A percentile compares a stretch with the other conserved stretches of the same genome.
Conservation (phyloP, 768 basidiomycete genomes). For the Plicaturopsis crispa region DNA sequence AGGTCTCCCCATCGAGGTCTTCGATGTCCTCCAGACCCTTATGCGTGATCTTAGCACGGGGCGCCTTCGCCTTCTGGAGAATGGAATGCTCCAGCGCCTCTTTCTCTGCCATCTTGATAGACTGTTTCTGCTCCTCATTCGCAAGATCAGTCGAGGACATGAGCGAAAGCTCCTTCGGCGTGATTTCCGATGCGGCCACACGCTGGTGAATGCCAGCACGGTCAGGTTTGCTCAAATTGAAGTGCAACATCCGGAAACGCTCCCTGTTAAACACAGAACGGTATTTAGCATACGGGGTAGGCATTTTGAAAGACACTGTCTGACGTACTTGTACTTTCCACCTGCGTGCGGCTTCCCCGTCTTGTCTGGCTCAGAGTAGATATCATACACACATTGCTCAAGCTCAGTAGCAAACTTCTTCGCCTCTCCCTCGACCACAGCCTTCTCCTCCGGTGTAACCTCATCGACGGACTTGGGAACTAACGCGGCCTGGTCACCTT, state of each 20-base stretch:
- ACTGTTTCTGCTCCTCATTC: constrained; percentile 77
- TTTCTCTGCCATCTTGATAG: constrained; percentile 75
- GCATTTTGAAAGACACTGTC: constrained; percentile 7
- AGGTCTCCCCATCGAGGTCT: constrained; percentile 46
- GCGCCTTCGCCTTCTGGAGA: constrained; percentile 55
- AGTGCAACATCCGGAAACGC: constrained; percentile 84
- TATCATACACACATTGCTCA: constrained; percentile 70
- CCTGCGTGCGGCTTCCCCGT: constrained; percentile 53
- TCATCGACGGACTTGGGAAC: constrained; percentile 43
- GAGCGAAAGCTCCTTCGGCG: constrained; percentile 64
- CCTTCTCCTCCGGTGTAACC: constrained; percentile 53
- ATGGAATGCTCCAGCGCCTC: constrained; percentile 84
- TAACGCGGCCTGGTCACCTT: constrained; percentile 17
- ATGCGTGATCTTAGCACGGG: constrained; percentile 83
- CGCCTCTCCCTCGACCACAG: constrained; percentile 45
- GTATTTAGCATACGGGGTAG: neutral
- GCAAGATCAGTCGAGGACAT: constrained; percentile 90
- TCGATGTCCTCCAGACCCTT: constrained; percentile 92
- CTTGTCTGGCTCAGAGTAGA: constrained; percentile 74
- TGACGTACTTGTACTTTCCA: constrained; percentile 73
- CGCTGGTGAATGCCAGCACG: constrained; percentile 73
- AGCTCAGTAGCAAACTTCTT: constrained; percentile 62
- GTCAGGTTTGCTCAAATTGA: constrained; percentile 81
- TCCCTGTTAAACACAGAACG: constrained; percentile 40
- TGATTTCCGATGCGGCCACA: constrained; percentile 60